A percentile compares a stretch with the other conserved stretches of the same genome.
Evolutionary conservation across 805 yeast genomes (phyloP).

Genomic region (Diddensiella caesifluorescens): DNA sequence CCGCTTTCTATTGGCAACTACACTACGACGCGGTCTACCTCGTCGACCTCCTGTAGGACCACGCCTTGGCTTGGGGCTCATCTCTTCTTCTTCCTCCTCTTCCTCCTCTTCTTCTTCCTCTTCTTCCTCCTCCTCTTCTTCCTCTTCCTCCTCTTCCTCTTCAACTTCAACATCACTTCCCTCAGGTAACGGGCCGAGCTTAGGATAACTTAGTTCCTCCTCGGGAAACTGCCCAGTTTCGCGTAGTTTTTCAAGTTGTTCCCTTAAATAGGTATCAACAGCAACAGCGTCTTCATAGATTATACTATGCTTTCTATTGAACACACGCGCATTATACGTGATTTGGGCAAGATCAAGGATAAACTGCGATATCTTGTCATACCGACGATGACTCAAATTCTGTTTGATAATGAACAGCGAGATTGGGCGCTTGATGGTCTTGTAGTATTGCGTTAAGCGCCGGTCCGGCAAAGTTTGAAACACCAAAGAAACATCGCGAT

Average conservation of each 20-base stretch:
- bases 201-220: conserved; percentile 47
- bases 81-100: conserved; percentile 30
- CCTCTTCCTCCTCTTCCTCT: conserved; percentile 26
- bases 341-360: conserved; percentile 76
- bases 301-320: conserved; percentile 63
- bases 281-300: conserved; percentile 65
- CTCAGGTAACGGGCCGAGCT: conserved; percentile 65
- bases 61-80: conserved; percentile 26
- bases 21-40: conserved; percentile 26
- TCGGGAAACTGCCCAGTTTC: conserved; percentile 36
- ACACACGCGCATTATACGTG: conserved; percentile 84
- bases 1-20: conserved; percentile 18
- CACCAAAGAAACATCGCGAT: conserved; percentile 45
- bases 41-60: conserved; percentile 17
- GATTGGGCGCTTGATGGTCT: conserved; percentile 71
- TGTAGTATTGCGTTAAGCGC: conserved; percentile 73
- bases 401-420: conserved; percentile 66
- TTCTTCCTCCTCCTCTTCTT: conserved; percentile 25
- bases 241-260: conserved; percentile 45
- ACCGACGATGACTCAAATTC: conserved; percentile 48
- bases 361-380: conserved; percentile 61
- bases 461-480: conserved; percentile 71
- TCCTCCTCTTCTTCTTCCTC: conserved; percentile 29
- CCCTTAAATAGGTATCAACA: conserved; percentile 47
- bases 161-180: conserved; percentile 28